These are phyloP conservation scores for Trichoderma koningii DNA, from an alignment of 2,329 filamentous ascomycete genomes.

Conservation along the genomic window DNA sequence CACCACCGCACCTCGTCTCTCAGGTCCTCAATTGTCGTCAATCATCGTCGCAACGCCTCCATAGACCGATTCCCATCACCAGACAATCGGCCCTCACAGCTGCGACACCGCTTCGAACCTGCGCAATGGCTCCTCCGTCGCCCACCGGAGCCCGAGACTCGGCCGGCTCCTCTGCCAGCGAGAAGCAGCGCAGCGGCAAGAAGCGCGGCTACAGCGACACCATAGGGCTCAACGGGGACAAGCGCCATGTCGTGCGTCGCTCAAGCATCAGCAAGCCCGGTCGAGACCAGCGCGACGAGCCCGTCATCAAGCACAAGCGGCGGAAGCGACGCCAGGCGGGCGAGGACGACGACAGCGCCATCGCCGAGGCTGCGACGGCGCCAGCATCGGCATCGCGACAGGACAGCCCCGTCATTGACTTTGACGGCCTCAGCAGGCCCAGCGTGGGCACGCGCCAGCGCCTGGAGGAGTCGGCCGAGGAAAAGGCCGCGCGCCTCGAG, in stretches of 20 bases:
- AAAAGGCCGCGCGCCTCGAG: constrained; percentile 53
- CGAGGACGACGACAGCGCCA: background rate
- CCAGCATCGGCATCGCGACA: constrained; percentile 6
- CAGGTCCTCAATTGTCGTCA: background rate
- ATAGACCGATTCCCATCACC: background rate
- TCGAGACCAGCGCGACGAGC: constrained; percentile 24
- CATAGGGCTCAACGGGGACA: constrained; percentile 17
- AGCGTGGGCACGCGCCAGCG: constrained; percentile 65
- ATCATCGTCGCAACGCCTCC: background rate
- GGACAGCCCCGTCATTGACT: constrained; percentile 60
- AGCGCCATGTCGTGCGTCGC: constrained; percentile 19
- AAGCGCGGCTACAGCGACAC: constrained; percentile 7
- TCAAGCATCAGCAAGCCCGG: constrained; percentile 27
- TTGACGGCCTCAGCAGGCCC: constrained; percentile 62
- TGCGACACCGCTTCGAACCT: background rate
- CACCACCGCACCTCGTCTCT: background rate
- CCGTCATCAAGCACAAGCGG: constrained; percentile 22
- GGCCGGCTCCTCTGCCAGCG: constrained; percentile 17
- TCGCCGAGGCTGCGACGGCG: background rate
- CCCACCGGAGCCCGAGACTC: constrained; percentile 22
- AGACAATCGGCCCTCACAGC: background rate
- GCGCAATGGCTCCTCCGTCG: constrained; percentile 13
- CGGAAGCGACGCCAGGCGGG: constrained; percentile 5
- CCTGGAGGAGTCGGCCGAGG: constrained; percentile 54
- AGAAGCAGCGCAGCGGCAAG: constrained; percentile 25